Evolutionary conservation across 1,284 basidiomycete genomes (phyloP), one percentile per base, ranked within the genome.

Genomic region (Marasmius oreades): DNA sequence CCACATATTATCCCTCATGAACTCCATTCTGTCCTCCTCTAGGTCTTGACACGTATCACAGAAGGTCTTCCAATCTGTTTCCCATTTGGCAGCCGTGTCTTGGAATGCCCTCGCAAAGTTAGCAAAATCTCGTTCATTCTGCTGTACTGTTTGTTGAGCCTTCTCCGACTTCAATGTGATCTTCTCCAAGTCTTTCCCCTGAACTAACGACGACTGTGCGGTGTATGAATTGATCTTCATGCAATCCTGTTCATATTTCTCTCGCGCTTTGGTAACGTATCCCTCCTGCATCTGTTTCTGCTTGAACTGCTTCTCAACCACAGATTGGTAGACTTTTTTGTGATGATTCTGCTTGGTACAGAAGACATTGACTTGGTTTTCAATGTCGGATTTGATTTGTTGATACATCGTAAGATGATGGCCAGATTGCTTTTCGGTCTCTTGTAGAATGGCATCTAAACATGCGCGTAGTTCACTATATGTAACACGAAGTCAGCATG

Each of bases 1-100:
- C 96, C 96, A 99, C 69, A 97, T 80, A 63, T 93, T 93, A 69
- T 95, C 92, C 75, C 97, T 98, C 75, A 92, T 88, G 67, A 97
- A 93, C 61, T 95, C 93, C 68, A 97, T 76, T 14, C 97, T 82
- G 60, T 96, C 90, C 66, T 98, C 95, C 69, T 99, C 96, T 47
- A 97, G 71, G 73, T 99, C 96, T 73, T 99, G 97, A 63, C 92
- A 95, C 55, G 85, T 85, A 76, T 98, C 95, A 67, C 93, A 95
- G 71, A 95, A 97, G 5, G 75, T 74, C 71, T 93, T 97, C 96
- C 96, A 99, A 61, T 93, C 90, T 56, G 82, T 78, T 69, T 98
- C 95, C 96, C 96, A 99, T 67, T 91, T 90, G 57, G 76, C 77
- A 47, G 82, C 83, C 20, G 93, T 97, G 56, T 93, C 90, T 62